A percentile compares a stretch with the other conserved stretches of the same genome.
Conservation (phyloP, 805 yeast genomes). For the Lipomyces yamanashiensis region DNA sequence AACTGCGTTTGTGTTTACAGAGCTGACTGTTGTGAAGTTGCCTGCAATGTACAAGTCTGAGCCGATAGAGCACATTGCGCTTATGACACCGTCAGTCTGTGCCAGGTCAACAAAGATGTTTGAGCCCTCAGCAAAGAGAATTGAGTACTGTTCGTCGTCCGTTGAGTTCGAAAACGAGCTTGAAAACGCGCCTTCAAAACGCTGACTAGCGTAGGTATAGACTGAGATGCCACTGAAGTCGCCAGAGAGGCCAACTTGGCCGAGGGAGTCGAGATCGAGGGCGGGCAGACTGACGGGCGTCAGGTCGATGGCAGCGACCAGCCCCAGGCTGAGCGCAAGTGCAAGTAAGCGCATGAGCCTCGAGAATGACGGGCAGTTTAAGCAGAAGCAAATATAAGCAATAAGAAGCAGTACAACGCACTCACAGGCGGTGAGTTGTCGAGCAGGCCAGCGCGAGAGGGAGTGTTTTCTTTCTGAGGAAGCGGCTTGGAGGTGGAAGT, state of each 20-base stretch:
- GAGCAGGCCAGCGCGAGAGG: no score
- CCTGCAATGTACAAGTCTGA: slow-evolving; percentile 41
- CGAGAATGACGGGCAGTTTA: not conserved
- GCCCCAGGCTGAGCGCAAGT: slow-evolving; percentile 4
- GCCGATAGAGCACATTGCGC: slow-evolving; percentile 38
- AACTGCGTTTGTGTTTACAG: slow-evolving; percentile 31
- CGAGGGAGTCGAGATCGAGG: slow-evolving; percentile 34
- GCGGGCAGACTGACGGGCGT: slow-evolving; percentile 14
- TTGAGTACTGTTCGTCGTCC: slow-evolving; percentile 19
- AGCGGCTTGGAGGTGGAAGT: not conserved
- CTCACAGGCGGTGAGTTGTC: no score
- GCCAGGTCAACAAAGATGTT: slow-evolving; percentile 19
- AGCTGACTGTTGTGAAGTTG: slow-evolving; percentile 41
- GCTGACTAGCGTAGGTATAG: slow-evolving; percentile 42
- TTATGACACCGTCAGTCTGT: slow-evolving; percentile 30
- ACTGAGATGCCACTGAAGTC: slow-evolving; percentile 48
- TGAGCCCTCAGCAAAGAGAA: slow-evolving; percentile 27
- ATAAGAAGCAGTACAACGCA: not conserved
- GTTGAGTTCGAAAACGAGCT: slow-evolving; percentile 10
- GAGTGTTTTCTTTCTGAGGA: no score
- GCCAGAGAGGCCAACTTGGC: slow-evolving; percentile 47
- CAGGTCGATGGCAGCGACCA: slow-evolving; percentile 3
- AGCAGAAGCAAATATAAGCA: not conserved
- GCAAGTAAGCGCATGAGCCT: slow-evolving; percentile 11
- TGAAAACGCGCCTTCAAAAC: not conserved